Base-by-base conservation (phyloP, 2,329 filamentous ascomycete species). In the Fusarium multiceps region DNA sequence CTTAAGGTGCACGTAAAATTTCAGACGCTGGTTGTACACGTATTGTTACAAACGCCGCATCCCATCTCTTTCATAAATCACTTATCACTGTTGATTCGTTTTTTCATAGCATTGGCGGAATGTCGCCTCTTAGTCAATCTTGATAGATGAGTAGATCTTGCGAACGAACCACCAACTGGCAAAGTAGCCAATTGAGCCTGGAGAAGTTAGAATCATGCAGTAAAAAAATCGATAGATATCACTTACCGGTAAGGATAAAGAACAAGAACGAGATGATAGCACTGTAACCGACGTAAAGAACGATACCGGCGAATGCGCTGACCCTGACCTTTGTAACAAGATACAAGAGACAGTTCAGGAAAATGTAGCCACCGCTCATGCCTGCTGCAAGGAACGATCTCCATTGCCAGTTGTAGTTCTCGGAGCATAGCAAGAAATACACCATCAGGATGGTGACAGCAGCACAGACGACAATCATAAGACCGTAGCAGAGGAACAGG, bases 391-490 rank as follows among this genome's bases (percentile, higher is more conserved):
- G 87, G 83, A 99, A 99, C 8, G 94, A 91, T 55, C 96, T 89
- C 96, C 96, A 99, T 76, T 98, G 96, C 96, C 96, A 99, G 80
- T 97, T 92, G 82, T 99, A 99, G 82, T 99, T 96, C 82, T 99
- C 96, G 1, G 93, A 90, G 78, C 95, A 98, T 16, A 99, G 89
- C 73, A 99, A 80, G 84, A 98, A 98, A 82, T 99, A 99, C 0
- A 98, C 93, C 87, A 98, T 91, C 20, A 99, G 84, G 11, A 98
- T 90, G 1, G 96, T 98, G 42, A 97, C 95, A 1, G 94, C 91
- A 0, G 95, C 95, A 63, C 92, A 94, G 2, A 96, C 98, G 74
- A 97, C 92, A 74, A 98, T 93, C 94, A 99, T 98, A 51, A 99
- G 88, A 13, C 93, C 94, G 77, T 97, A 99, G 86, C 94, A 98